phyloP scores from a whole-genome alignment of 2,329 filamentous ascomycete species.

The Sporothrix luriei region DNA sequence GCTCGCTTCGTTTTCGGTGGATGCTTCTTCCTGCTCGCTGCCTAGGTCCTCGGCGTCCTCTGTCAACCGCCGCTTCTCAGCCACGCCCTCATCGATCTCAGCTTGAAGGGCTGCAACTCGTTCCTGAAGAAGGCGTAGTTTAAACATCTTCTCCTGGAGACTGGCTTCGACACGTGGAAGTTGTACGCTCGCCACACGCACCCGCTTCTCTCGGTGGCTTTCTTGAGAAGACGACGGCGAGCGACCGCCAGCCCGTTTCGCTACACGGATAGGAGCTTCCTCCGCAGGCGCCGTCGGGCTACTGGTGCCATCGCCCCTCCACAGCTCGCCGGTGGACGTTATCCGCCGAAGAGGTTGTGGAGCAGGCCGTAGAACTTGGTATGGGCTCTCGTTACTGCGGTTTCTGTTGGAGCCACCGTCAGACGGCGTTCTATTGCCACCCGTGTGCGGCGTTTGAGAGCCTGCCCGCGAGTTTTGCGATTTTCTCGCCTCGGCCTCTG shows the following conservation, averaged over 20 bases:
- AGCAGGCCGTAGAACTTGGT: conserved; percentile 1
- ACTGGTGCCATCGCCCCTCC: background rate
- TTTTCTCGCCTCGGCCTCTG: conserved; percentile 60
- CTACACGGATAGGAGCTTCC: conserved; percentile 37
- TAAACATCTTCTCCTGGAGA: conserved; percentile 52
- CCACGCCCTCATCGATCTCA: conserved; percentile 48
- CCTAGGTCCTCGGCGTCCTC: conserved; percentile 45
- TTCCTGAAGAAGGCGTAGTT: conserved; percentile 51
- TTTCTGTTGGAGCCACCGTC: conserved; percentile 34
- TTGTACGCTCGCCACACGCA: conserved; percentile 46
- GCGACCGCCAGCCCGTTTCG: conserved; percentile 38
- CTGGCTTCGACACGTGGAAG: conserved; percentile 46
- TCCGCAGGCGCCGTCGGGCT: background rate
- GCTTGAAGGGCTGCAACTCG: conserved; percentile 53
- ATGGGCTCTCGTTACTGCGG: background rate
- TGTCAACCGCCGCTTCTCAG: conserved; percentile 43
- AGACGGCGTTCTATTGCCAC: conserved; percentile 39
- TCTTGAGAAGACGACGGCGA: conserved; percentile 20
- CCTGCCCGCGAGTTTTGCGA: conserved; percentile 43
- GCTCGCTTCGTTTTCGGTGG: conserved; percentile 7
- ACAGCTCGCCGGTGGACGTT: conserved; percentile 24
- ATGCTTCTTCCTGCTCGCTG: conserved; percentile 44
- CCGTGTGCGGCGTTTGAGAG: conserved; percentile 40
- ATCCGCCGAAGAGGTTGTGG: conserved; percentile 27
- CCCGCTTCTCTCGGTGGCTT: conserved; percentile 38